Evolutionary conservation across 1,284 basidiomycete genomes (phyloP), one percentile per base, ranked within the genome.

Genomic region (Termitomyces sp.): DNA sequence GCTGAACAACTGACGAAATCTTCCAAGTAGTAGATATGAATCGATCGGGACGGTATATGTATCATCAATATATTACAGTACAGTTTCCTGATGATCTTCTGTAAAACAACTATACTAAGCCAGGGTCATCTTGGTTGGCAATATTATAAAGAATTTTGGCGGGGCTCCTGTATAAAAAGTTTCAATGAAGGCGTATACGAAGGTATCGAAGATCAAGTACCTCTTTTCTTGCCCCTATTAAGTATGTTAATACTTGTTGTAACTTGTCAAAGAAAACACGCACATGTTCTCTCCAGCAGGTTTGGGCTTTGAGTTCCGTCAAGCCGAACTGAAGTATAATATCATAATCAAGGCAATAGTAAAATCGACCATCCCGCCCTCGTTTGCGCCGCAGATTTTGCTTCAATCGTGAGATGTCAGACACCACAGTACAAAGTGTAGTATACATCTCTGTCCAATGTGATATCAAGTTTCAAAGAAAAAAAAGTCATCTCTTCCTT

Each of bases 371-470:
- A 52, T 1, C 21, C 41, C 5, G 28, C 17, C 26, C 47, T 48
- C 2, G 47, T 28, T 31, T 21, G 15, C 46, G 41, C 26, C 40
- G 41, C 10, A 48, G 30, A 45, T 21, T 50, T 17, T 43, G 17
- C 19, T 41, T 70, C 56, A n/a, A 55, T 64, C 66, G 33, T n/a
- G 49, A 50, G 4, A 50, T 50, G 26, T 62, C 54, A 1, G 71
- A 74, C 30, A 65, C 61, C 1, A 82, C 61, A 0, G 66, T 74
- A 58, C 79, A 82, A 6, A 81, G 58, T n/a, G 67, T 71, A 1
- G 68, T 61, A 60, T 74, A 82, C 57, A 70, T 68, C 2, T 70
- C 80, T 82, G 15, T 46, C 3, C 19, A 21, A 50, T 12, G 36
- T 3, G 3, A 6, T 10, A 28, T 43, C 6, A 26, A 13, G 24